Evolutionary conservation across 257 asterid genomes (phyloP).

Genomic region (Lantana camara): DNA sequence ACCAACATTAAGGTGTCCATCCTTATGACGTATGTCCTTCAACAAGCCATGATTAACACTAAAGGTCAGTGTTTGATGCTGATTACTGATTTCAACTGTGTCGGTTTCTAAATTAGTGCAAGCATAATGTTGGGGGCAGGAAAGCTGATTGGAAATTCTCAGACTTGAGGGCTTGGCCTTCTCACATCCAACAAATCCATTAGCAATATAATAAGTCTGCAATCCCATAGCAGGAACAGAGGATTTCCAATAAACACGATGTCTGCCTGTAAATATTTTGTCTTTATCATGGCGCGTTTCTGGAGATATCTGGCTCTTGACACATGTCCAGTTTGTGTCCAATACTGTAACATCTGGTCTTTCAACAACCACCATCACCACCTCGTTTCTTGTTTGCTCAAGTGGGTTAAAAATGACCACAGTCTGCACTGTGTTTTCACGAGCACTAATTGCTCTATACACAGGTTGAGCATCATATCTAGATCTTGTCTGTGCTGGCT

Average conservation of each 20-base stretch:
- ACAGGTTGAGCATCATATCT: constrained; percentile 79
- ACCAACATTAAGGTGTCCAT: constrained; percentile 56
- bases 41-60: constrained; percentile 60
- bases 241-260: constrained; percentile 92
- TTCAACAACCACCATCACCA: constrained; percentile 83
- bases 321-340: constrained; percentile 98
- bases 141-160: constrained; percentile 45
- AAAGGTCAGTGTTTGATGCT: constrained; percentile 62
- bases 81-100: constrained; percentile 62
- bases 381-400: constrained; percentile 86
- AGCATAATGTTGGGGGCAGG: constrained; percentile 78
- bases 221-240: constrained; percentile 89
- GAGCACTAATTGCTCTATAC: constrained; percentile 70
- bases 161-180: constrained; percentile 89
- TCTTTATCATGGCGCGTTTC: constrained; percentile 57
- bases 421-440: constrained; percentile 84
- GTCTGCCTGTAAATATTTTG: constrained; percentile 71
- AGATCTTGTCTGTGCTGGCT: constrained; percentile 82
- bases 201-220: constrained; percentile 93
- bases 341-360: constrained; percentile 89
- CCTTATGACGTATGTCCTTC: constrained; percentile 57
- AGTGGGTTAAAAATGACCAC: constrained; percentile 80
- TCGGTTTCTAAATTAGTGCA: constrained; percentile 72
- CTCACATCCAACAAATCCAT: constrained; percentile 96
- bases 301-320: constrained; percentile 95